These are phyloP conservation scores for Diaporthe australafricana DNA, from an alignment of 2,329 filamentous ascomycete species.

Conservation along the genomic window DNA sequence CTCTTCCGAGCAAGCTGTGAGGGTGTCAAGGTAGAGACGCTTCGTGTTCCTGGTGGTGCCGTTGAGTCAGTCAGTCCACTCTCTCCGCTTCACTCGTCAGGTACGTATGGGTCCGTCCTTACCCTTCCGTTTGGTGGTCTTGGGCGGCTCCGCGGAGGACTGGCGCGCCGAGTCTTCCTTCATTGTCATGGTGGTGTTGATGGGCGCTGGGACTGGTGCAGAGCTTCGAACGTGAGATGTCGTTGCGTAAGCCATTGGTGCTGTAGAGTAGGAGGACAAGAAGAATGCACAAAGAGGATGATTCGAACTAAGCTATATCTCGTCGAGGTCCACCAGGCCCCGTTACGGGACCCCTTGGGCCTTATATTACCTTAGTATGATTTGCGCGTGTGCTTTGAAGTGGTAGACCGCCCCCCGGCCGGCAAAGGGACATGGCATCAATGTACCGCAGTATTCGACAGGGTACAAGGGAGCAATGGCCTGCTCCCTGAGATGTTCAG, in stretches of 20 bases:
- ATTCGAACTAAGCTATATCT: constrained; percentile 31
- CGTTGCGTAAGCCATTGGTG: constrained; percentile 37
- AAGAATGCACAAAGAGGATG: constrained; percentile 28
- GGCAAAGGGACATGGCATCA: constrained; percentile 30
- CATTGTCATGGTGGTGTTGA: constrained; percentile 42
- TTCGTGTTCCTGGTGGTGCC: constrained; percentile 67
- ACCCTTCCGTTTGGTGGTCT: constrained; percentile 60
- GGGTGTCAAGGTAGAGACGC: constrained; percentile 87
- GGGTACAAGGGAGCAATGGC: constrained; percentile 17
- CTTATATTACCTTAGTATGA: constrained; percentile 33
- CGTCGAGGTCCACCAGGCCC: constrained; percentile 32
- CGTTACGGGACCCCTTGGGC: constrained; percentile 35
- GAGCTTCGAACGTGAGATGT: constrained; percentile 39
- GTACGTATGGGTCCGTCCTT: constrained; percentile 39
- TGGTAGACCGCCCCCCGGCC: constrained; percentile 31
- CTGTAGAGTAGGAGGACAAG: constrained; percentile 28
- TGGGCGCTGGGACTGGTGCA: constrained; percentile 35
- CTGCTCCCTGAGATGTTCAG: constrained; percentile 21
- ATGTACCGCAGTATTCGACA: constrained; percentile 23
- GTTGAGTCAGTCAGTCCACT: constrained; percentile 35
- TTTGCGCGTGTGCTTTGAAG: constrained; percentile 27
- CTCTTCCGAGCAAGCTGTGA: constrained; percentile 91
- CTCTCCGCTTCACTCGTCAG: constrained; percentile 30
- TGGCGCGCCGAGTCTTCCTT: constrained; percentile 52
- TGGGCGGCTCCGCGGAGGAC: constrained; percentile 56